Base-by-base conservation (phyloP, 2,329 filamentous ascomycete species). In the Aureobasidium melanogenum region DNA sequence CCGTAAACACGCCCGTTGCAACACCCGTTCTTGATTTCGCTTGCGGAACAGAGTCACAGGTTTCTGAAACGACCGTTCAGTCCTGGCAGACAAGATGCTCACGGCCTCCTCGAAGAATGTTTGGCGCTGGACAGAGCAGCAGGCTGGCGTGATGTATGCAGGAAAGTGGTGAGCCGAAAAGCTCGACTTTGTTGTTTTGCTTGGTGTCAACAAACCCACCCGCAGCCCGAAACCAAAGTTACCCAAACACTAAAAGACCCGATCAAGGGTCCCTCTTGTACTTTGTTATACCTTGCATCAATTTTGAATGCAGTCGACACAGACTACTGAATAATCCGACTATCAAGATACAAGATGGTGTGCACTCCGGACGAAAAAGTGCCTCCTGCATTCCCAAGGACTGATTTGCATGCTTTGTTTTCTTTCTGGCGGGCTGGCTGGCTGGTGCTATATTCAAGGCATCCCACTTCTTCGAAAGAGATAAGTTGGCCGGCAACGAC, bases 131-230 rank as follows among this genome's bases (percentile, higher is more conserved):
- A 28, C 30, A 38, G 30, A 36, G 54, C 52, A 57, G 54, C 54
- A 36, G 54, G 41, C 41, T 47, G 54, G 54, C 32, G 54, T 47
- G 41, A 26, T 39, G 56, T 59, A 59, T 59, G 56, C 56, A 50
- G 34, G 36, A 50, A 32, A 59, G 24, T 50, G 43, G 34, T 59
- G 56, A 36, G 56, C 44, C 43, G 56, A 59, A 50, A 59, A 59
- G 44, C 36, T 41, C 39, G 41, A 46, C 44, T 59, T 59, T 59
- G 44, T 50, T 50, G 56, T 50, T 59, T 59, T 59, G 43, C 44
- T 48, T 59, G 55, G 43, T 47, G 56, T 59, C 43, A 59, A 59
- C 56, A 59, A 59, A 50, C 56, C 44, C 56, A 59, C 56, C 44
- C 56, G 43, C 56, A 48, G n/a, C 56, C 51, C 56, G 43, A 50